Conservation (phyloP, 164 flowering plant species). For the Liriodendron chinense region DNA sequence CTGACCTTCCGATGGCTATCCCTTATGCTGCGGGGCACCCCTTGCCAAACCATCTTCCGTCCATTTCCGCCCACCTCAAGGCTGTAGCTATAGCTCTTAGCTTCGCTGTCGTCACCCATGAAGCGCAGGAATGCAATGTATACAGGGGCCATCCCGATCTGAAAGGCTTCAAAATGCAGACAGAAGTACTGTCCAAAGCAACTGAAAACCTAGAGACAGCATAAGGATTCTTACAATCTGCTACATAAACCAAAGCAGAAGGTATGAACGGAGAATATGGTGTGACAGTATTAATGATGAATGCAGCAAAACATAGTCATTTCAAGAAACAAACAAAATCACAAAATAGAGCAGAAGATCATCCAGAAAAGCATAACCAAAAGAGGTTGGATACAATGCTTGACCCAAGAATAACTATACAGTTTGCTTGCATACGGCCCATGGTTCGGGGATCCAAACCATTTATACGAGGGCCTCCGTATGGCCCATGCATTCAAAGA, state of each 20-base stretch:
- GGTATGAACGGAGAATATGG: background rate
- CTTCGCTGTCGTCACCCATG: slow-evolving; percentile 62
- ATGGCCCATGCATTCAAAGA: background rate
- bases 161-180: slow-evolving; percentile 64
- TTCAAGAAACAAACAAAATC: background rate
- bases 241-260: slow-evolving; percentile 12
- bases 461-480: background rate
- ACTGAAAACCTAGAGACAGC: slow-evolving; percentile 50
- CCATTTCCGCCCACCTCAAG: slow-evolving; percentile 62
- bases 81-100: slow-evolving; percentile 55
- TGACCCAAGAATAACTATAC: background rate
- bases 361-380: background rate
- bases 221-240: slow-evolving; percentile 18
- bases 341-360: background rate
- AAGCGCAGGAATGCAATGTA: slow-evolving; percentile 60
- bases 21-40: slow-evolving; percentile 57
- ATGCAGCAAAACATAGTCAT: background rate
- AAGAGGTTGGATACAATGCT: background rate
- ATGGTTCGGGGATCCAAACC: background rate
- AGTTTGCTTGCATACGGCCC: background rate
- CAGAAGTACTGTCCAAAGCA: slow-evolving; percentile 67
- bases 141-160: slow-evolving; percentile 53
- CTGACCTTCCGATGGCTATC: slow-evolving; percentile 61
- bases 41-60: slow-evolving; percentile 56
- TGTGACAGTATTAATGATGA: background rate